phyloP scores from a whole-genome alignment of 352 stramenopile genomes.

The Globisporangium echinulatum region DNA sequence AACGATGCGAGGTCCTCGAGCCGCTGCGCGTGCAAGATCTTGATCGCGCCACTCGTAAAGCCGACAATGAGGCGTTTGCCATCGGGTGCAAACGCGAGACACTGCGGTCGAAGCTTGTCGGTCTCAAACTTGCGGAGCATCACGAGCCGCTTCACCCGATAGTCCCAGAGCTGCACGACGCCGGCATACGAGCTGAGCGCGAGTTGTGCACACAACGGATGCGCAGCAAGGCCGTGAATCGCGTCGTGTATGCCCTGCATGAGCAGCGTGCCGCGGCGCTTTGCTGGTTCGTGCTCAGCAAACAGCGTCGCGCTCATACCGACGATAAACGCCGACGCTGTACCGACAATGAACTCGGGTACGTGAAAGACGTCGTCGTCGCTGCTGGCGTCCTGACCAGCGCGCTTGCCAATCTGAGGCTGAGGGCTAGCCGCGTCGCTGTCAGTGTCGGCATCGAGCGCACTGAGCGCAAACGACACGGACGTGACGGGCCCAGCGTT shows the following conservation, averaged over 20 bases:
- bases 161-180: conserved; percentile 90
- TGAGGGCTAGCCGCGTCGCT: neutral
- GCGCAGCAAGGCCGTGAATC: conserved; percentile 72
- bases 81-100: conserved; percentile 70
- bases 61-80: conserved; percentile 80
- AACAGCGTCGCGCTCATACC: conserved; percentile 76
- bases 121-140: conserved; percentile 76
- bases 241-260: conserved; percentile 89
- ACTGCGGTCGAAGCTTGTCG: conserved; percentile 66
- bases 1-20: conserved; percentile 78
- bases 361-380: conserved; percentile 57
- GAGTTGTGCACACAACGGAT: conserved; percentile 70
- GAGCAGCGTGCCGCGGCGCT: conserved; percentile 83
- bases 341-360: conserved; percentile 90
- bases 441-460: conserved; percentile 23
- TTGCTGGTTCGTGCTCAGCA: conserved; percentile 78
- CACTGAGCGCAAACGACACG: conserved; percentile 77
- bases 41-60: conserved; percentile 83
- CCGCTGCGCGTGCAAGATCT: conserved; percentile 68
- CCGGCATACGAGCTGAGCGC: conserved; percentile 79
- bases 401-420: neutral
- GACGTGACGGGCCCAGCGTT: conserved; percentile 84
- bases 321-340: conserved; percentile 82
- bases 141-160: conserved; percentile 70
- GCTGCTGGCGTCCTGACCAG: neutral